Evolutionary conservation across 2,329 filamentous ascomycete genomes (phyloP), one percentile per base, ranked within the genome.

Genomic region (Fusarium foetens): DNA sequence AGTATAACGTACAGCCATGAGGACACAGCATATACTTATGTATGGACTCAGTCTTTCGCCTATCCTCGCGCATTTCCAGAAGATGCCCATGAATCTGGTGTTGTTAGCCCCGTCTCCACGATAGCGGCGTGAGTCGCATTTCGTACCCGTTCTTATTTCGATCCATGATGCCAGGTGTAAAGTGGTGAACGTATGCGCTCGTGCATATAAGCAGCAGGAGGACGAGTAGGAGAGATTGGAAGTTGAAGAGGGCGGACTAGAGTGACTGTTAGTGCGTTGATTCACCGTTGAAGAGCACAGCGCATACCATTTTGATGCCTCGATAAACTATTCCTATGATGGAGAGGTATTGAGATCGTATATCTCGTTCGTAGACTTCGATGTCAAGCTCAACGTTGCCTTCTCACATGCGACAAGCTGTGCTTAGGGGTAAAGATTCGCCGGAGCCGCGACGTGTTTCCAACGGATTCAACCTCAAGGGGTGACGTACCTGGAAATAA

Each of bases 161-260:
- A 83, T 98, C 95, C 85, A 99, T 93, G 77, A 97, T 92, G 8
- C 92, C 89, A 2, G 96, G 95, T 79, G 96, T 93, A 72, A 97
- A 90, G 77, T 93, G 92, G 86, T 98, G 96, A 63, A 94, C 89
- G 84, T 99, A 98, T 70, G 96, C 91, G 83, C 93, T 95, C 63
- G 96, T 98, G 88, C 96, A 99, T 80, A 98, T 97, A 76, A 97
- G 90, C 76, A 99, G 92, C 57, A 99, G 91, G 78, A 99, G 91
- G 75, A 98, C 95, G 77, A 98, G 90, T 77, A 99, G 90, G 76
- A 98, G 92, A 66, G 94, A 97, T 83, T 98, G 94, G 86, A 99
- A 98, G 85, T 98, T 98, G 91, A 99, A 98, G 79, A 99, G 92
- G 61, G 96, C 96, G 66, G 96, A 93, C 96, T 98, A 79, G 33